Evolutionary conservation across 2,329 filamentous ascomycete species (phyloP), one percentile per base, ranked within the genome.

Genomic region (Exophiala bonariae): DNA sequence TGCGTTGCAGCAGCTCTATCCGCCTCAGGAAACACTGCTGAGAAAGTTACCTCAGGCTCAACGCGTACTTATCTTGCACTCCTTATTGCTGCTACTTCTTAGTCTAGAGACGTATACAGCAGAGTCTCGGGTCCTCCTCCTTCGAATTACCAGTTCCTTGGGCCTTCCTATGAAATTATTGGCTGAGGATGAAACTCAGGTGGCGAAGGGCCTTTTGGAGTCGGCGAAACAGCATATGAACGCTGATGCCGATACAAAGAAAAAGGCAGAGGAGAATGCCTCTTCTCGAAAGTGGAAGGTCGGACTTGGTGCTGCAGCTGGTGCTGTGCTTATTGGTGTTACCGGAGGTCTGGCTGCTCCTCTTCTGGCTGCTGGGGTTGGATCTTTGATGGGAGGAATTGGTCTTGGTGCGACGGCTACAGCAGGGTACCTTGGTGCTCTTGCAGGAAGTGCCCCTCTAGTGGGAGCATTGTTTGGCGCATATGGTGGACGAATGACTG

Each of bases 401-500:
- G 86, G 86, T 2, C 52, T 57, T 13, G 54, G 54, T 3, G 54
- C 52, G 2, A 83, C 83, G 2, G 83, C 85, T 13, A 45, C 52
- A 19, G 54, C 54, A 16, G 52, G 54, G 18, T 57, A 55, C 28
- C 72, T 93, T 1, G 81, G 82, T 10, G 75, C 80, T 1, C 80
- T 80, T 2, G 80, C 82, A 16, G 82, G 86, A 5, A 89, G 83
- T 51, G 80, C 82, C 3, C 76, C 89, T 11, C 73, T 86, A 23
- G 82, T 91, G 22, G 89, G 87, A 13, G 80, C 83, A 20, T 69
- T 95, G 36, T 93, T 95, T 60, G 89, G 89, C 7, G 85, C 90
- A 28, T 92, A 90, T 62, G 84, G 85, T 36, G 80, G 82, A 2
- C 79, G 83, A 26, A 87, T 90, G 72, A 84, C 85, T 0, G 79